phyloP scores from a whole-genome alignment of 805 yeast species.

The Priceomyces fermenticarens region DNA sequence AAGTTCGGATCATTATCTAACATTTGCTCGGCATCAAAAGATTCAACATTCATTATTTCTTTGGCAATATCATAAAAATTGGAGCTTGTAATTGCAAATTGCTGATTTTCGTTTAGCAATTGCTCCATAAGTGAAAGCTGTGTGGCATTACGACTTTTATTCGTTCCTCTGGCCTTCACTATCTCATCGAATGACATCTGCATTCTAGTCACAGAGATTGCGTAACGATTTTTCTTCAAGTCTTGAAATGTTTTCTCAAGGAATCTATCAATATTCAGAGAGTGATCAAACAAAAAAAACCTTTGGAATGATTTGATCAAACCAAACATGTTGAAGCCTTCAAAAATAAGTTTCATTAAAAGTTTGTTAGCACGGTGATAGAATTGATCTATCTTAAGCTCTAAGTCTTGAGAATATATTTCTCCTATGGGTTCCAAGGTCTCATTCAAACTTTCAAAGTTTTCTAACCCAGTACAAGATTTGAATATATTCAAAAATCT shows the following conservation, averaged over 20 bases:
- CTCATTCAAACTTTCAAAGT: conserved; percentile 26
- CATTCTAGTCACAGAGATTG: conserved; percentile 27
- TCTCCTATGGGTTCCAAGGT: conserved; percentile 23
- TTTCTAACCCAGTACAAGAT: conserved; percentile 52
- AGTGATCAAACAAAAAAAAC: conserved; percentile 55
- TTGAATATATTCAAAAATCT: conserved; percentile 73
- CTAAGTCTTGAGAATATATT: conserved; percentile 44
- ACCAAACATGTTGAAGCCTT: conserved; percentile 53
- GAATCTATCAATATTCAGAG: conserved; percentile 51
- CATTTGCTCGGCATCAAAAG: conserved; percentile 53
- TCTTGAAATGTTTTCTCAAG: conserved; percentile 51
- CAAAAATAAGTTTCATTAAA: conserved; percentile 53
- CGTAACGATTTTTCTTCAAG: conserved; percentile 40
- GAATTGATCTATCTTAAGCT: conserved; percentile 55
- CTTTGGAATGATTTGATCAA: conserved; percentile 52
- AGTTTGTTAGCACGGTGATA: conserved; percentile 65
- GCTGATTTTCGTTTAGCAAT: conserved; percentile 14
- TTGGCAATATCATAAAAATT: conserved; percentile 44
- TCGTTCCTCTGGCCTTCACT: background rate
- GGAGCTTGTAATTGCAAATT: conserved; percentile 40
- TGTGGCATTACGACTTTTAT: background rate
- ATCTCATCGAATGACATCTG: conserved; percentile 21
- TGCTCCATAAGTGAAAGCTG: conserved; percentile 4
- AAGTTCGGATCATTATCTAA: conserved; percentile 42
- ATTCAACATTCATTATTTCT: conserved; percentile 51